Evolutionary conservation across 2,329 filamentous ascomycete species (phyloP).

Genomic region (Pyrenochaeta sp.): DNA sequence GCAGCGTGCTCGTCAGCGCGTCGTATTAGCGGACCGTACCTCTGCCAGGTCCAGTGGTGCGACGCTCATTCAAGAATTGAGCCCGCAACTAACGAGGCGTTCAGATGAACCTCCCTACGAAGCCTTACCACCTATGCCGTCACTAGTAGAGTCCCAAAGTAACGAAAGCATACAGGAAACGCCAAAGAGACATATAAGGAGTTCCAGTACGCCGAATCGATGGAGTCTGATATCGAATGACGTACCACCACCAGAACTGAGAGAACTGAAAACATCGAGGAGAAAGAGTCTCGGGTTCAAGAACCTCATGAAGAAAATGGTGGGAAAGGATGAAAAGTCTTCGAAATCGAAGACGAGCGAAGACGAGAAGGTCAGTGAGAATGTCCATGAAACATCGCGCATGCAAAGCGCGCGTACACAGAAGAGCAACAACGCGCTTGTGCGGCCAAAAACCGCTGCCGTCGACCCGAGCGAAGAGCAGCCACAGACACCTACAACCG

Average conservation of each 20-base stretch:
- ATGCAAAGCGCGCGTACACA: conserved; percentile 1
- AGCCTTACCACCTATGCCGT: conserved; percentile 10
- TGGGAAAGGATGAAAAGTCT: conserved; percentile 27
- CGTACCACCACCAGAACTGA: conserved; percentile 31
- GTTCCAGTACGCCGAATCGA: conserved; percentile 23
- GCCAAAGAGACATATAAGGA: conserved; percentile 22
- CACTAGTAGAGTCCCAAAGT: conserved; percentile 8
- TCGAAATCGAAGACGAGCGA: neutral
- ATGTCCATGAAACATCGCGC: neutral
- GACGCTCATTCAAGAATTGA: conserved; percentile 41
- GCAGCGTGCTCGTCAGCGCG: conserved; percentile 32
- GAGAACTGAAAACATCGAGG: conserved; percentile 17
- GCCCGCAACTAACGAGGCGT: conserved; percentile 19
- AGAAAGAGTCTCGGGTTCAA: conserved; percentile 35
- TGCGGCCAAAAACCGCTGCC: conserved; percentile 9
- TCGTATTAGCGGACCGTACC: conserved; percentile 30
- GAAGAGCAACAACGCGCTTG: conserved; percentile 8
- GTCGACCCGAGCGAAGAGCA: neutral
- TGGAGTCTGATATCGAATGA: conserved; percentile 31
- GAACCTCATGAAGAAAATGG: conserved; percentile 40
- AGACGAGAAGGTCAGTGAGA: neutral
- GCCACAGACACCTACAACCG: neutral
- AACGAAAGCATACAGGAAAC: conserved; percentile 29
- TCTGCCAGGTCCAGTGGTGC: conserved; percentile 44
- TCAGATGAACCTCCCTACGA: conserved; percentile 21